These are phyloP conservation scores for Wallemia hederae DNA, from an alignment of 1,284 basidiomycete species.

Conservation along the genomic window DNA sequence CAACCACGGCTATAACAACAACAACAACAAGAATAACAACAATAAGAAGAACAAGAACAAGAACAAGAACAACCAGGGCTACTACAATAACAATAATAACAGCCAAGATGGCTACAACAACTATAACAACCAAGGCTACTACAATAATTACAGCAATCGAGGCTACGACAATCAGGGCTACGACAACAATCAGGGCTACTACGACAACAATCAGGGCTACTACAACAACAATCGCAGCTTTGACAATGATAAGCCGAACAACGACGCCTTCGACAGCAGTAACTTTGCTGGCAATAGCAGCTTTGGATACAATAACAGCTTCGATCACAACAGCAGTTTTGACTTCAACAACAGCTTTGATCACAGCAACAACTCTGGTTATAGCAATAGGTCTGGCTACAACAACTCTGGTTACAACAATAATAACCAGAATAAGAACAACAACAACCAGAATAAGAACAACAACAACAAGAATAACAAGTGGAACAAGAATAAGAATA, in stretches of 20 bases:
- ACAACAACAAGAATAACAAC: no score
- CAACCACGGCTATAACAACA: neutral
- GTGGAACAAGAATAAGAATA: neutral
- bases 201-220: neutral
- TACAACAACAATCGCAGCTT: neutral
- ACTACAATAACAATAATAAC: no score
- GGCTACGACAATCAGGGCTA: neutral
- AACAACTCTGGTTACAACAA: neutral
- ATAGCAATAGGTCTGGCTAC: neutral
- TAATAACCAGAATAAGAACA: neutral
- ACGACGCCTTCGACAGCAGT: no score
- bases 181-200: neutral
- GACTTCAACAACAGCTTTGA: no score
- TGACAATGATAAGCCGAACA: no score
- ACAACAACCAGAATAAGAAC: neutral
- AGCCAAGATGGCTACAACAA: no score
- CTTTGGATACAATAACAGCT: no score
- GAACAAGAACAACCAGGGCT: no score
- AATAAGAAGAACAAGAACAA: no score
- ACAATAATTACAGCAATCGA: neutral
- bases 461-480: neutral
- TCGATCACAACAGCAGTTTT: no score
- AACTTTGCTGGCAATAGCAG: no score
- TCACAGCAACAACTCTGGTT: no score
- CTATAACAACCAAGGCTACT: neutral